A percentile compares a stretch with the other conserved stretches of the same genome.
These are phyloP conservation scores for Podospora conica DNA, from an alignment of 495 filamentous ascomycete genomes.

Conservation along the genomic window DNA sequence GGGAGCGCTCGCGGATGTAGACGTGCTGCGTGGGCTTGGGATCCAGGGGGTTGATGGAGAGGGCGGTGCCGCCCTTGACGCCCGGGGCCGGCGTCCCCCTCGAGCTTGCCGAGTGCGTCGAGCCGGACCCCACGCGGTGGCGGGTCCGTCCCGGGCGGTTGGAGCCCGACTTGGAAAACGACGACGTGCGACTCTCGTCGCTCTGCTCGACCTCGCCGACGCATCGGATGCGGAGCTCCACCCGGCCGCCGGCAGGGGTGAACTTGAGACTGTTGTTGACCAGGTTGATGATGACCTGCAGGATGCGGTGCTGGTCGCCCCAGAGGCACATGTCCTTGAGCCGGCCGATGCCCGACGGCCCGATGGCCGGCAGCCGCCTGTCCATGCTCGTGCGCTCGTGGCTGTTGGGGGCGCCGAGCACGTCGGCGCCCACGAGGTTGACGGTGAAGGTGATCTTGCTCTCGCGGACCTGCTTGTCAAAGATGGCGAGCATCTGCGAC, in stretches of 20 bases:
- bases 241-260: slow-evolving; percentile 69
- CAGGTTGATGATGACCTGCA: slow-evolving; percentile 88
- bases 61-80: slow-evolving; percentile 37
- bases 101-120: slow-evolving; percentile 43
- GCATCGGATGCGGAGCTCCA: slow-evolving; percentile 69
- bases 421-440: slow-evolving; percentile 53
- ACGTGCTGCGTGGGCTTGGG: slow-evolving; percentile 46
- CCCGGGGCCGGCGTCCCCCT: slow-evolving; percentile 27
- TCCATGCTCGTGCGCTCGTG: slow-evolving; percentile 27
- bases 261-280: slow-evolving; percentile 93
- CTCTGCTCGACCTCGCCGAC: slow-evolving; percentile 47
- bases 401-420: slow-evolving; percentile 27
- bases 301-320: slow-evolving; percentile 85
- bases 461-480: slow-evolving; percentile 81
- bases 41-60: slow-evolving; percentile 53
- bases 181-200: slow-evolving; percentile 43
- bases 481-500: slow-evolving; percentile 74
- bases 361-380: slow-evolving; percentile 42
- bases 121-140: slow-evolving; percentile 43
- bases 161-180: slow-evolving; percentile 43
- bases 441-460: slow-evolving; percentile 65
- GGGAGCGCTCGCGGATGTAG: slow-evolving; percentile 48
- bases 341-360: slow-evolving; percentile 55
- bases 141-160: slow-evolving; percentile 33
- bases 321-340: slow-evolving; percentile 70